These are phyloP conservation scores for Cyanodermella asteris DNA, from an alignment of 2,329 filamentous ascomycete species.

Conservation along the genomic window DNA sequence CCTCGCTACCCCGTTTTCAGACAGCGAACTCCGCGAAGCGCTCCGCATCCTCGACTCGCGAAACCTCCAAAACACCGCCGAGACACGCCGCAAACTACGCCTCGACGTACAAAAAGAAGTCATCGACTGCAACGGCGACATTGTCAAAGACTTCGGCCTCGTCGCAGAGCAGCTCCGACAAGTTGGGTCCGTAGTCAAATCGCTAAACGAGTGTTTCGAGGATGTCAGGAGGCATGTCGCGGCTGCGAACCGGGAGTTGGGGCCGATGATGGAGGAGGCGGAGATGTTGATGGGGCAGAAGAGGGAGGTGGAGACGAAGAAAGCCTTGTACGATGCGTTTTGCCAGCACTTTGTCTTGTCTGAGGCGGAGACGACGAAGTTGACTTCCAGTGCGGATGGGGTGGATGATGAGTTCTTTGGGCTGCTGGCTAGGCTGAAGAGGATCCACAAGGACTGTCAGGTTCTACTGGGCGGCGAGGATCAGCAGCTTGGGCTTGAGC, in stretches of 20 bases:
- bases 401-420: constrained; percentile 73
- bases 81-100: constrained; percentile 57
- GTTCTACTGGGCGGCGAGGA: constrained; percentile 75
- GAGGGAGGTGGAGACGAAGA: constrained; percentile 54
- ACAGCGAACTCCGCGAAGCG: constrained; percentile 75
- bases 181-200: constrained; percentile 58
- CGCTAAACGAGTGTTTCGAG: constrained; percentile 56
- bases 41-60: constrained; percentile 56
- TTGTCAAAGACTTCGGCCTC: constrained; percentile 68
- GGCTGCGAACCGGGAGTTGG: constrained; percentile 53
- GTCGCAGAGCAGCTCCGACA: constrained; percentile 83
- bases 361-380: constrained; percentile 51
- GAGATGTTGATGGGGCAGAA: constrained; percentile 50
- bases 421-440: constrained; percentile 57
- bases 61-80: constrained; percentile 48
- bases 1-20: constrained; percentile 77
- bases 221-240: constrained; percentile 60
- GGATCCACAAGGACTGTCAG: constrained; percentile 73
- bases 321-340: constrained; percentile 56
- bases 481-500: constrained; percentile 66
- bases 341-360: constrained; percentile 65
- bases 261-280: constrained; percentile 56
- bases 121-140: constrained; percentile 74
- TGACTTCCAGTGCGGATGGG: constrained; percentile 61
- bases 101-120: constrained; percentile 78